These are phyloP conservation scores for Bipolaris bicolor DNA, from an alignment of 2,329 filamentous ascomycete species.

Conservation along the genomic window DNA sequence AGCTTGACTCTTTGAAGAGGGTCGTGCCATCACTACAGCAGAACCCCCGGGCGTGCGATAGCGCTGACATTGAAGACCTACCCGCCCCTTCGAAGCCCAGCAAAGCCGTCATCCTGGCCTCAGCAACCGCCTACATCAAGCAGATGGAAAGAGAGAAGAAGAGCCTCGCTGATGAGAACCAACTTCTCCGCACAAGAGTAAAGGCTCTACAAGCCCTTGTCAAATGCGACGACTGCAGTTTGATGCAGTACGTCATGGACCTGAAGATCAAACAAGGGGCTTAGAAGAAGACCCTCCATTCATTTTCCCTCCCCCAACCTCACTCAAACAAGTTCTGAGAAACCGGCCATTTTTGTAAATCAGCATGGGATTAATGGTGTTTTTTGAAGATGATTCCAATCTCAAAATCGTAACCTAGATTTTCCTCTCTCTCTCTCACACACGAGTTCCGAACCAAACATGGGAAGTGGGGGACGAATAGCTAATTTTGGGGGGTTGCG, in stretches of 20 bases:
- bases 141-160: conserved; percentile 54
- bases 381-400: too few relatives aligned
- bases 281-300: not conserved
- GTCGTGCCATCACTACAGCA: conserved; percentile 52
- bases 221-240: conserved; percentile 55
- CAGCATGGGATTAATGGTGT: conserved; percentile 27
- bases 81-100: conserved; percentile 51
- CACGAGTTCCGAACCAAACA: too few relatives aligned
- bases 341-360: conserved; percentile 21
- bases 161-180: conserved; percentile 48
- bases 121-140: conserved; percentile 55
- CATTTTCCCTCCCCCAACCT: too few relatives aligned
- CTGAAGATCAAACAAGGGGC: conserved; percentile 45
- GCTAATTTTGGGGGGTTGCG: too few relatives aligned
- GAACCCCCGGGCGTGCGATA: conserved; percentile 42
- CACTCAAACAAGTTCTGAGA: conserved; percentile 1
- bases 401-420: too few relatives aligned
- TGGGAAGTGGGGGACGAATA: too few relatives aligned
- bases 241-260: conserved; percentile 53
- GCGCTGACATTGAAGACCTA: conserved; percentile 53
- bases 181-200: conserved; percentile 47
- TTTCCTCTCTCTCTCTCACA: too few relatives aligned
- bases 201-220: conserved; percentile 53
- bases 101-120: conserved; percentile 56
- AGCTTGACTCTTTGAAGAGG: conserved; percentile 51